Evolutionary conservation across 228 moss, liverwort and hornwort species (phyloP).

Genomic region (Sphagnum fallax): DNA sequence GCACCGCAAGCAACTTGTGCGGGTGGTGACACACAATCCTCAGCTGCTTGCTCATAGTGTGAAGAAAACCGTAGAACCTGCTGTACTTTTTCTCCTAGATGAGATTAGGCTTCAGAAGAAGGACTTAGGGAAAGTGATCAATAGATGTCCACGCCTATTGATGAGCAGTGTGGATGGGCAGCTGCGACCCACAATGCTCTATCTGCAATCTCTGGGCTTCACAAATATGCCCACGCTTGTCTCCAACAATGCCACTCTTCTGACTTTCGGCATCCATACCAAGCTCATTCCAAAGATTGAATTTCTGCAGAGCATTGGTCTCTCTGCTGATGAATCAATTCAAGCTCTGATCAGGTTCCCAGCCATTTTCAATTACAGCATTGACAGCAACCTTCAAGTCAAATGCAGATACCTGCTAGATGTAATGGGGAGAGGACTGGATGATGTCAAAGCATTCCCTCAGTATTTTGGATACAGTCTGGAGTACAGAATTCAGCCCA

Average conservation of each 20-base stretch:
- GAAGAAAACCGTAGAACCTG: conserved; percentile 35
- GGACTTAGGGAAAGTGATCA: conserved; percentile 60
- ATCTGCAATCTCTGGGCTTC: conserved; percentile 57
- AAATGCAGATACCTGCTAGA: conserved; percentile 61
- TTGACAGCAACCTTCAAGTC: conserved; percentile 58
- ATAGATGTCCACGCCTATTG: conserved; percentile 62
- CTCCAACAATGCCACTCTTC: conserved; percentile 65
- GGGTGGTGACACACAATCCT: conserved; percentile 66
- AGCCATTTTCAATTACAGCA: conserved; percentile 84
- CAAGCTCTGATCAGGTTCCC: conserved; percentile 62
- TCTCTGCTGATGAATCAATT: conserved; percentile 47
- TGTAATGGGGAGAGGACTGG: conserved; percentile 60
- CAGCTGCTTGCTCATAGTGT: conserved; percentile 56
- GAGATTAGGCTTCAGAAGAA: conserved; percentile 54
- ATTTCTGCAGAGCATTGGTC: conserved; percentile 52
- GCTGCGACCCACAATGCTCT: conserved; percentile 66
- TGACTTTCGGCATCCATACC: conserved; percentile 57
- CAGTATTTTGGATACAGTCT: conserved; percentile 91
- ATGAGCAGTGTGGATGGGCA: conserved; percentile 48
- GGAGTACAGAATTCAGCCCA: conserved; percentile 53
- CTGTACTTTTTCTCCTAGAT: conserved; percentile 42
- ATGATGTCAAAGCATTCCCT: conserved; percentile 64
- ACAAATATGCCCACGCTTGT: conserved; percentile 45
- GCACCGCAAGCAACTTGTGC: conserved; percentile 47
- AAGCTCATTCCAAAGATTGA: conserved; percentile 68